phyloP scores from a whole-genome alignment of 1,139 yeast genomes.

The Scheffersomyces stambukii region DNA sequence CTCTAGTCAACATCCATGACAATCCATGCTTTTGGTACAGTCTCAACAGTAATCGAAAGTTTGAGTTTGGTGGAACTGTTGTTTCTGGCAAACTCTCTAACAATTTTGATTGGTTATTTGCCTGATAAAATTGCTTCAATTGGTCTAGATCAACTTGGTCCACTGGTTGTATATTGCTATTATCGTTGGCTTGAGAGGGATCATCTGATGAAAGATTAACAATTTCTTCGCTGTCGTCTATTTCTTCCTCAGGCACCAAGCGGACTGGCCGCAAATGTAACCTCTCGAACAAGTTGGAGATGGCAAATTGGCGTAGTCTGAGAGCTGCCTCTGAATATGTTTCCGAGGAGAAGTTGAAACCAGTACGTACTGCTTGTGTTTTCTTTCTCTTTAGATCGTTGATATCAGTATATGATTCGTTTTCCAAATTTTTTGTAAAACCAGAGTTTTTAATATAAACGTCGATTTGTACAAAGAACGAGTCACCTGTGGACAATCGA shows the following conservation, averaged over 20 bases:
- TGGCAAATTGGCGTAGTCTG: conserved; percentile 53
- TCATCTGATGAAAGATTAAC: too few relatives aligned
- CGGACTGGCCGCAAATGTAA: conserved; percentile 23
- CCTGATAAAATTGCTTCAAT: conserved; percentile 66
- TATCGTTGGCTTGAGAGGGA: conserved; percentile 5
- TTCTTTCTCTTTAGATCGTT: conserved; percentile 8
- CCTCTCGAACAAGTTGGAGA: conserved; percentile 53
- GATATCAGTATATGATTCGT: conserved; percentile 7
- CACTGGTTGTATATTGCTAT: neutral
- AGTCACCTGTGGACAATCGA: conserved; percentile 68
- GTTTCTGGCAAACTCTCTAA: conserved; percentile 56
- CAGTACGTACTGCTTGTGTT: too few relatives aligned
- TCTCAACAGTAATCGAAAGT: conserved; percentile 56
- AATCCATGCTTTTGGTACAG: conserved; percentile 77
- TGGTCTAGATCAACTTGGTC: conserved; percentile 57
- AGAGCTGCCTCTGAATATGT: conserved; percentile 51
- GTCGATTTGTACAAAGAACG: conserved; percentile 60
- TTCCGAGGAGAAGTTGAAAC: conserved; percentile 36
- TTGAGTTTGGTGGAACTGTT: conserved; percentile 49
- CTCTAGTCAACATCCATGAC: conserved; percentile 76
- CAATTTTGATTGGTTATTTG: conserved; percentile 54
- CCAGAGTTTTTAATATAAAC: conserved; percentile 53
- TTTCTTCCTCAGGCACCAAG: conserved; percentile 11
- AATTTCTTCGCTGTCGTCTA: too few relatives aligned
- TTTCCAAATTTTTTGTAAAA: conserved; percentile 26